These are phyloP conservation scores for Suhomyces maxii DNA, from an alignment of 1,139 yeast species.

Conservation along the genomic window DNA sequence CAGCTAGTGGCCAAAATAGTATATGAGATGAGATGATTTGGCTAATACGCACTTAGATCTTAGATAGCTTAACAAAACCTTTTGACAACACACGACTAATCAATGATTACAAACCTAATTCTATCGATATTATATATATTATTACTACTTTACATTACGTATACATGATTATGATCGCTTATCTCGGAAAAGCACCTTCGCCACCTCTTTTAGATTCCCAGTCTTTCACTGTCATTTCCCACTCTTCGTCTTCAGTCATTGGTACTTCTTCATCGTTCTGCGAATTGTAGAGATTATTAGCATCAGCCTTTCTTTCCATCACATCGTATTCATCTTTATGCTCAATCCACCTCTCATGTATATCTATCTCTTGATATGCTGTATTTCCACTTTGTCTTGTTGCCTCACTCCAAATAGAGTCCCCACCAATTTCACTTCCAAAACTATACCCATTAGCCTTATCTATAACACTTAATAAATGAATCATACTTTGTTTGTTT, in stretches of 20 bases:
- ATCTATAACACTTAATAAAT: constrained; percentile 72
- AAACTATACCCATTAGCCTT: constrained; percentile 91
- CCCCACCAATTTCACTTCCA: constrained; percentile 96
- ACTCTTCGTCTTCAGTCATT: constrained; percentile 63
- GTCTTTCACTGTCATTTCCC: constrained; percentile 64
- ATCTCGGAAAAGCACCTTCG: constrained; percentile 10
- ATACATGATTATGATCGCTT: background rate
- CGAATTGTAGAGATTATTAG: constrained; percentile 18
- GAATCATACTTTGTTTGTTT: constrained; percentile 88
- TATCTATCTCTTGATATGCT: constrained; percentile 56
- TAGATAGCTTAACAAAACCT: background rate
- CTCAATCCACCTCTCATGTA: constrained; percentile 96
- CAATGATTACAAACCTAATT: too few relatives aligned
- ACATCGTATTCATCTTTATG: constrained; percentile 74
- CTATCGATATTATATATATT: background rate
- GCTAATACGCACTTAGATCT: background rate
- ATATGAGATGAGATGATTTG: background rate
- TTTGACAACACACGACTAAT: background rate
- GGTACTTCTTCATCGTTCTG: constrained; percentile 28
- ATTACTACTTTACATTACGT: background rate
- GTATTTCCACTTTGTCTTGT: constrained; percentile 71
- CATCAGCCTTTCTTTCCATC: constrained; percentile 50
- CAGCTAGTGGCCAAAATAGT: background rate
- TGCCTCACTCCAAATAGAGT: constrained; percentile 94
- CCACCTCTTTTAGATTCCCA: constrained; percentile 51